A percentile compares a stretch with the other conserved stretches of the same genome.
These are phyloP conservation scores for Arabidopsis arenosa DNA, from an alignment of 345 rosid genomes.

Conservation along the genomic window DNA sequence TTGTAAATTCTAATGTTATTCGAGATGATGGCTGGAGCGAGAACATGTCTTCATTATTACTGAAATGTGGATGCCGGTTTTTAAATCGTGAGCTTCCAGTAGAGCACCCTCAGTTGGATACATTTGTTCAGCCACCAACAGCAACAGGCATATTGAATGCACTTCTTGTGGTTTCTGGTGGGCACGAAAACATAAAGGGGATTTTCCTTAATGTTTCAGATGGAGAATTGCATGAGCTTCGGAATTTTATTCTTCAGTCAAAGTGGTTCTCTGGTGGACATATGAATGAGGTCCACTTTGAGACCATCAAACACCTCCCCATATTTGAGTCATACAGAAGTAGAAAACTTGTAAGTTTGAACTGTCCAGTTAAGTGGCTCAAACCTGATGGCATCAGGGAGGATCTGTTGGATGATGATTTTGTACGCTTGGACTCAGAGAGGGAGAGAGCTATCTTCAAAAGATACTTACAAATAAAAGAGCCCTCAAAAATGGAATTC, in stretches of 20 bases:
- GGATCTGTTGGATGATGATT: conserved; percentile 81
- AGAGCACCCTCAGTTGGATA: conserved; percentile 82
- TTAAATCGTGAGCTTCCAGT: conserved; percentile 66
- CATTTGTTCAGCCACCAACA: conserved; percentile 87
- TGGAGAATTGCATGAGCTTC: conserved; percentile 85
- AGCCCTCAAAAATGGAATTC: conserved; percentile 78
- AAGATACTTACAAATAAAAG: conserved; percentile 69
- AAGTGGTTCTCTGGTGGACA: conserved; percentile 86
- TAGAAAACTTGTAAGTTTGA: conserved; percentile 71
- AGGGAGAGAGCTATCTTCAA: conserved; percentile 72
- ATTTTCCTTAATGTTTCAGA: conserved; percentile 73
- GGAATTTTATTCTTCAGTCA: conserved; percentile 87
- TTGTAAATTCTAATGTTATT: conserved; percentile 74
- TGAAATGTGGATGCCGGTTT: conserved; percentile 84
- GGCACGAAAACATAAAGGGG: conserved; percentile 55
- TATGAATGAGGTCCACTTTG: conserved; percentile 66
- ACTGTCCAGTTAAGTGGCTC: conserved; percentile 76
- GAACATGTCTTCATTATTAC: conserved; percentile 84
- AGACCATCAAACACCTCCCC: conserved; percentile 79
- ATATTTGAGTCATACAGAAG: conserved; percentile 81
- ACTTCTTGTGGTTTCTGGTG: conserved; percentile 75
- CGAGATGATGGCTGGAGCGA: conserved; percentile 93
- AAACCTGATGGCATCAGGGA: conserved; percentile 80
- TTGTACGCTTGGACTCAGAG: conserved; percentile 86
- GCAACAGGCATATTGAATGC: conserved; percentile 83